Evolutionary conservation across 1,139 yeast genomes (phyloP).

Genomic region (Saccharomyces pastorianus): DNA sequence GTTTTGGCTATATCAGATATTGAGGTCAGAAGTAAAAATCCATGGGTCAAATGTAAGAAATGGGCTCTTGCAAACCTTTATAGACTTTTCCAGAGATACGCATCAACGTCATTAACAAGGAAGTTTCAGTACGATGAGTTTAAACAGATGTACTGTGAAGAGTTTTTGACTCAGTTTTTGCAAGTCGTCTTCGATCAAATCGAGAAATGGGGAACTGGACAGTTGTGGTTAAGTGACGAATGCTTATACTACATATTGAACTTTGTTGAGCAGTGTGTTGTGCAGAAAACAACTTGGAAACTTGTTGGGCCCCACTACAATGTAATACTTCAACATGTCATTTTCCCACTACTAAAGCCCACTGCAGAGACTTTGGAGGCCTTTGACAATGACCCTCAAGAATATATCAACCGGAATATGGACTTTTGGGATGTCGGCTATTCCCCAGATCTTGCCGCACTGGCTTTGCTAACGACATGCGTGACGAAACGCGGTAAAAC

Average conservation of each 20-base stretch:
- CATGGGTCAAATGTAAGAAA: constrained; percentile 76
- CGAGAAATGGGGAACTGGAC: constrained; percentile 61
- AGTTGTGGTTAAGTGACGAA: constrained; percentile 63
- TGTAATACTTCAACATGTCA: constrained; percentile 58
- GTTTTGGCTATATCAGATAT: constrained; percentile 40
- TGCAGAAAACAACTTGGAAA: constrained; percentile 62
- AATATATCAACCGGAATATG: constrained; percentile 73
- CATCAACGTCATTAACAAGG: constrained; percentile 43
- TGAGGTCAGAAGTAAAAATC: constrained; percentile 40
- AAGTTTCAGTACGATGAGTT: constrained; percentile 48
- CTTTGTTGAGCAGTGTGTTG: constrained; percentile 64
- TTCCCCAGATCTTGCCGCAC: constrained; percentile 63
- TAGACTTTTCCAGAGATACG: constrained; percentile 70
- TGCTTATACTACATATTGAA: constrained; percentile 59
- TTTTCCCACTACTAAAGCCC: constrained; percentile 74
- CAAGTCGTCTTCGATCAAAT: constrained; percentile 56
- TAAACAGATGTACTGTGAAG: constrained; percentile 39
- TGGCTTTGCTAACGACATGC: constrained; percentile 54
- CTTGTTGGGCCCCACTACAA: constrained; percentile 63
- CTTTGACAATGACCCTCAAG: constrained; percentile 85
- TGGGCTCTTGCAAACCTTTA: constrained; percentile 82
- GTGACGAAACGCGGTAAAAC: constrained; percentile 57
- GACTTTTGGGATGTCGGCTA: constrained; percentile 55
- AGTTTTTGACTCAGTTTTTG: constrained; percentile 69
- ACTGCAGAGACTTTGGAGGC: constrained; percentile 60